Percentiles rank a stretch among this genome's conserved stretches.
phyloP scores from a whole-genome alignment of 208 protist species.

The Leishmania aethiopica region DNA sequence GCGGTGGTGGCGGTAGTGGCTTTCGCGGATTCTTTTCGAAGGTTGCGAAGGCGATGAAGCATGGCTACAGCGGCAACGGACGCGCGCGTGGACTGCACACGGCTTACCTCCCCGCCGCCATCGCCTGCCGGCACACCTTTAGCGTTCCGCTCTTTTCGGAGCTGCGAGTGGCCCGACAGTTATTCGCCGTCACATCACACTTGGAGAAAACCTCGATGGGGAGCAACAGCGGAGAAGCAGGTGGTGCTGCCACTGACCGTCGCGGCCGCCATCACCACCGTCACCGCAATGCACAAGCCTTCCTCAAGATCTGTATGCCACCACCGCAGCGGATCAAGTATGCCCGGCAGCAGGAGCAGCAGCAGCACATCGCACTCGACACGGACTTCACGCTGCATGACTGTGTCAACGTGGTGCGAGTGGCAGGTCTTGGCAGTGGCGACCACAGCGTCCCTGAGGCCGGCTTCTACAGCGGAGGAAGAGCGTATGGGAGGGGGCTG shows the following conservation, averaged over 20 bases:
- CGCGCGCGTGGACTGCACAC: slow-evolving; percentile 18
- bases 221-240: neutral
- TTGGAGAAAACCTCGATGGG: neutral
- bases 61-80: neutral
- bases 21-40: slow-evolving; percentile 57
- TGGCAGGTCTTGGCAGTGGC: neutral
- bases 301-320: neutral
- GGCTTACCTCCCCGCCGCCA: slow-evolving; percentile 30
- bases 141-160: slow-evolving; percentile 12
- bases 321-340: slow-evolving; percentile 22
- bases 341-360: slow-evolving; percentile 24
- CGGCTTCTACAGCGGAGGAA: neutral
- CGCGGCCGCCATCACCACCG: neutral
- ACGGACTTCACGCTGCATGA: slow-evolving; percentile 26
- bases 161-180: slow-evolving; percentile 5
- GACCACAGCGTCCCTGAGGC: neutral
- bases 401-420: slow-evolving; percentile 7
- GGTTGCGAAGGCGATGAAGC: slow-evolving; percentile 65
- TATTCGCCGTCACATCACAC: slow-evolving; percentile 6
- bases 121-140: slow-evolving; percentile 25
- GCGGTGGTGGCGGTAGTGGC: slow-evolving; percentile 25
- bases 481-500: slow-evolving; percentile 11
- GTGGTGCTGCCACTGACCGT: neutral
- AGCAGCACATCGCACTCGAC: slow-evolving; percentile 25
- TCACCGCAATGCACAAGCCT: neutral